Evolutionary conservation across 2,329 filamentous ascomycete genomes (phyloP).

Genomic region (Coniella lustricola): DNA sequence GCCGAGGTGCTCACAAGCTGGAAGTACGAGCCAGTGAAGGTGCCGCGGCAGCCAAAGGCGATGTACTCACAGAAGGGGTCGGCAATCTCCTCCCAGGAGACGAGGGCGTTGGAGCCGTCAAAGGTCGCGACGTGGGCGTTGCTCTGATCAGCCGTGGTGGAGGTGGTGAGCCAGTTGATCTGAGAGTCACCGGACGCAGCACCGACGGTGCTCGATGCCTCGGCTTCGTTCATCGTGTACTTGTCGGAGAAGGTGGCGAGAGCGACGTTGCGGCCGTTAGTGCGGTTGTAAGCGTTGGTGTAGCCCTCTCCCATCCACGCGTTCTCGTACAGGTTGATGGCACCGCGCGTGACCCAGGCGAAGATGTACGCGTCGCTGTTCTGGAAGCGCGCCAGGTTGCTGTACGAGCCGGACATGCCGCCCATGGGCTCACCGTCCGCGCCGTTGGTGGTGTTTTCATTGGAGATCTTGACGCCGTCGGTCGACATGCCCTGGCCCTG

Average conservation of each 20-base stretch:
- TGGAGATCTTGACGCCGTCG: conserved; percentile 51
- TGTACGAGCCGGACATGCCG: conserved; percentile 58
- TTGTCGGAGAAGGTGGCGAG: conserved; percentile 52
- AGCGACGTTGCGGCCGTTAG: conserved; percentile 52
- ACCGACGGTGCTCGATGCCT: conserved; percentile 49
- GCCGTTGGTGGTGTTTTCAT: conserved; percentile 56
- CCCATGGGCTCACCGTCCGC: conserved; percentile 52
- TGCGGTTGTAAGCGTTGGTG: conserved; percentile 44
- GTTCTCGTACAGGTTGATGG: conserved; percentile 46
- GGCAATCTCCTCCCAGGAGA: conserved; percentile 56
- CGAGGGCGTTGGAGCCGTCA: conserved; percentile 42
- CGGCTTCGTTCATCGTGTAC: conserved; percentile 43
- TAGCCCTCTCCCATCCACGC: conserved; percentile 52
- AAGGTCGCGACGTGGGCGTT: conserved; percentile 54
- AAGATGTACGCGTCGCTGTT: conserved; percentile 49
- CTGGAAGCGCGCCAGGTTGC: conserved; percentile 46
- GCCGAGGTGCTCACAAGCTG: conserved; percentile 43
- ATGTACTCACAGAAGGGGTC: conserved; percentile 47
- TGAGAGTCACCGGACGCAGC: conserved; percentile 48
- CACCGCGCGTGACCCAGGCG: conserved; percentile 55
- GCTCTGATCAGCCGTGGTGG: conserved; percentile 42
- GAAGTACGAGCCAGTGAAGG: conserved; percentile 52
- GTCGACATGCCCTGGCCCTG: conserved; percentile 47
- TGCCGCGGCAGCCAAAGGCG: conserved; percentile 53
- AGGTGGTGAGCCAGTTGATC: conserved; percentile 46